Percentiles rank a stretch among this genome's conserved stretches.
Conservation (phyloP, 306 rosid species). For the Cajanus cajan region DNA sequence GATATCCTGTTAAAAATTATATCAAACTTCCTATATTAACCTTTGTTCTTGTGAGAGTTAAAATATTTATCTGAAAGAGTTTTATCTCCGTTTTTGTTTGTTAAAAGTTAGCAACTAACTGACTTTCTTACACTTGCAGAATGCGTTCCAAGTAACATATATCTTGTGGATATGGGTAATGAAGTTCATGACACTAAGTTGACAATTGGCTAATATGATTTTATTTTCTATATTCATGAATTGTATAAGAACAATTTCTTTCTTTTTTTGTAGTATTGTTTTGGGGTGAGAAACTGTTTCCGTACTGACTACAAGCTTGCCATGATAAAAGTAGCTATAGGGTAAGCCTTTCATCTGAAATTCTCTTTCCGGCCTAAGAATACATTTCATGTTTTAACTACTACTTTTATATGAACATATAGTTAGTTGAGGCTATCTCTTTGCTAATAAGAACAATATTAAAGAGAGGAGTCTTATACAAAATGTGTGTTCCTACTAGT, state of each 20-base stretch:
- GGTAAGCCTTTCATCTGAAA: conserved; percentile 55
- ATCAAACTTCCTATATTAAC: not conserved
- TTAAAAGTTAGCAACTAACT: conserved; percentile 11
- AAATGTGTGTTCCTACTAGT: no score
- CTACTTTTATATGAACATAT: not conserved
- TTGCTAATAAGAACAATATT: not conserved
- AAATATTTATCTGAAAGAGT: not conserved
- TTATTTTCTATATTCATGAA: not conserved
- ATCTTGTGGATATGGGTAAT: conserved; percentile 86
- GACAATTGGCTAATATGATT: not conserved
- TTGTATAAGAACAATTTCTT: conserved; percentile 18
- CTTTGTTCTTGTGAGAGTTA: not conserved
- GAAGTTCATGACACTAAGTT: conserved; percentile 10
- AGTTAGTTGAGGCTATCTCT: conserved; percentile 7
- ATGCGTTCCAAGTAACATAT: conserved; percentile 79
- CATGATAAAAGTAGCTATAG: conserved; percentile 50
- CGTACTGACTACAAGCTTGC: conserved; percentile 55
- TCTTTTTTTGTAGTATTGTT: conserved; percentile 67
- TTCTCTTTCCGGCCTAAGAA: not conserved
- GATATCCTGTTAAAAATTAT: not conserved
- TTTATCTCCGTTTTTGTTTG: not conserved
- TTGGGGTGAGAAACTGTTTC: conserved; percentile 73
- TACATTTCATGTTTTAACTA: not conserved
- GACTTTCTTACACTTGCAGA: conserved; percentile 60
- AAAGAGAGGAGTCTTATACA: not conserved